Conservation (phyloP, 108 stramenopile genomes). For the Parietichytrium sp. region DNA sequence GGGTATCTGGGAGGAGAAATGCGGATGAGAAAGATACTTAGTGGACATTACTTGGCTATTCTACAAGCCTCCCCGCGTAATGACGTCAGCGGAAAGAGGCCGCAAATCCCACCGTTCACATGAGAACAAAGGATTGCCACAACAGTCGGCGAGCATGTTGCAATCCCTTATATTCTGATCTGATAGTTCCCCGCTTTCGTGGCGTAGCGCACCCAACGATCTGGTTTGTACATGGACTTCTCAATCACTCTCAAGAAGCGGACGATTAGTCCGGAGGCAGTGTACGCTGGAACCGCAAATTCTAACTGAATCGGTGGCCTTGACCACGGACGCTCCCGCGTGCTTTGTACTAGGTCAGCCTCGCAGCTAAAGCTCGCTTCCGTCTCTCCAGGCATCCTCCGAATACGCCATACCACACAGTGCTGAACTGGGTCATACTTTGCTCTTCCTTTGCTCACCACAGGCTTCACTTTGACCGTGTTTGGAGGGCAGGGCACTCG, state of each 20-base stretch:
- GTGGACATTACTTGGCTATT: too few relatives aligned
- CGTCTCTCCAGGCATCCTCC: slow-evolving; percentile 87
- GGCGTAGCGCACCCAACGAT: slow-evolving; percentile 96
- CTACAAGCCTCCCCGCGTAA: too few relatives aligned
- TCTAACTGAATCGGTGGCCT: slow-evolving; percentile 92
- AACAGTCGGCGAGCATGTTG: too few relatives aligned
- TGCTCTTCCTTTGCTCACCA: slow-evolving; percentile 83
- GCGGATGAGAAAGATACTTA: too few relatives aligned
- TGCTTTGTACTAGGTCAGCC: slow-evolving; percentile 88
- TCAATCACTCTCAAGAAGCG: slow-evolving; percentile 95
- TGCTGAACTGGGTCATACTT: slow-evolving; percentile 96
- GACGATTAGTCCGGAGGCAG: slow-evolving; percentile 93
- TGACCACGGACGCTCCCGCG: slow-evolving; percentile 89
- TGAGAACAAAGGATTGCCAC: too few relatives aligned
- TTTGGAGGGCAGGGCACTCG: slow-evolving; percentile 95
- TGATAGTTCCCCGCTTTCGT: slow-evolving; percentile 95
- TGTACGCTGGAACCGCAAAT: slow-evolving; percentile 98
- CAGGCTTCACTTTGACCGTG: slow-evolving; percentile 90
- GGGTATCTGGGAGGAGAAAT: too few relatives aligned
- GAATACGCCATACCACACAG: slow-evolving; percentile 95
- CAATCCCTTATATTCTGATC: slow-evolving; percentile 83
- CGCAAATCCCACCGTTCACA: too few relatives aligned
- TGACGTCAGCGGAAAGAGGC: too few relatives aligned
- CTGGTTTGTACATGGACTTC: slow-evolving; percentile 90
- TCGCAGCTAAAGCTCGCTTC: slow-evolving; percentile 89